Evolutionary conservation across 352 stramenopile species (phyloP), one percentile per base, ranked within the genome.

Genomic region (Phytophthora boehmeriae): DNA sequence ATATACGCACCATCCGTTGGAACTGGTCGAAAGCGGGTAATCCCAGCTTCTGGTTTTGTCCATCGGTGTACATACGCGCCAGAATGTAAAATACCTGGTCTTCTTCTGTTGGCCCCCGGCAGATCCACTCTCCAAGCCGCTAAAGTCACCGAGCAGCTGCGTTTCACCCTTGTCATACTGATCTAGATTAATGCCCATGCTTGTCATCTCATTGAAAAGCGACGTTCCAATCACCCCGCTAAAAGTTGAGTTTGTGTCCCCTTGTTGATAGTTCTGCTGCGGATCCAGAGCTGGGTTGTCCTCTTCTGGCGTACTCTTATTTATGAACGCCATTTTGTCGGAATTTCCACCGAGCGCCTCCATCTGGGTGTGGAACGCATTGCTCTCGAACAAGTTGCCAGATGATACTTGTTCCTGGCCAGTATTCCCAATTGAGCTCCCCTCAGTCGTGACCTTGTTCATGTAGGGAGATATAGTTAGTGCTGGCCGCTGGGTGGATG

Each of bases 61-160:
- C 68, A 54, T 88, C 82, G 45, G 81, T 88, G 67, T 90, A 92
- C 83, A 92, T 92, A 25, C 75, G 70, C 28, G 83, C 83, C 27
- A 92, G 63, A 43, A 92, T 92, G 73, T 90, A 90, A 54, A 88
- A 90, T n/a, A 92, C 83, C 52, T 89, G 71, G 32, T 90, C 83
- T 74, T 92, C 83, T 35, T 83, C 78, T 16, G 44, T 76, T 5
- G 69, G 8, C 59, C 47, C n/a, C 51, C 35, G 5, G 52, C 8
- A 10, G 42, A 25, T 16, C 39, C 34, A 38, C 51, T 51, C 6
- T 66, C 52, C n/a, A 86, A 54, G 28, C 71, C 68, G 39, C 55
- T 47, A 62, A 90, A 82, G 54, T 83, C 81, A 16, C 66, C 52
- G 22, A 88, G 51, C 20, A 75, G 25, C n/a, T 69, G 53, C 17